Base-by-base conservation (phyloP, 139 green algal genomes). In the Picochlorum sp. region DNA sequence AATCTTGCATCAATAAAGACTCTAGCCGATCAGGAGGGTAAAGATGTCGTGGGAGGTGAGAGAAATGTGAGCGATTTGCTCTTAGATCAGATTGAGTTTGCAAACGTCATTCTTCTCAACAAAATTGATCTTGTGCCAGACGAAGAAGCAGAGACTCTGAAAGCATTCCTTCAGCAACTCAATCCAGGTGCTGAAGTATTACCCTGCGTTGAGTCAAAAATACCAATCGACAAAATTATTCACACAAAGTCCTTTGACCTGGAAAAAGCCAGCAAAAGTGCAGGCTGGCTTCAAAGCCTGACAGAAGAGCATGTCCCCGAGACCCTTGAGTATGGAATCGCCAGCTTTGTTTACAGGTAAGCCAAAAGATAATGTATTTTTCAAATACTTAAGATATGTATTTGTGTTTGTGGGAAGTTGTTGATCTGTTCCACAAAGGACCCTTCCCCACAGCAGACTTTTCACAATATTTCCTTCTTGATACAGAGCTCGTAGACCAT, bases 21-120 rank as follows among this genome's bases (percentile, higher is more conserved):
- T 2, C 44, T 85, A 7, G 33, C 49, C 8, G 56, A 78, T 6
- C 22, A 53, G 44, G 55, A 72, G 4, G 33, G 59, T 9, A 31
- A 20, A 20, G 51, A 70, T 25, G 62, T 55, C 7, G 69, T 70
- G 6, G 67, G 74, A 12, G 64, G 75, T 26, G 73, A 81, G 36
- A 65, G 84, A 24, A 83, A 71, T 45, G 63, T 87, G 37, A 69
- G 75, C 5, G 73, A 91, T 56, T 70, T 91, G 33, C 47, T 92
- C 37, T 51, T 89, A 51, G 77, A 88, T 35, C 78, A 87, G 75
- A 72, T 90, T 12, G 83, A 91, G 67, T 85, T 82, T 70, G 85
- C 85, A 14, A 73, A 94, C 58, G 79, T 94, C 16, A 75, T 94
- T 16, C 18, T 90, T 35, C 72, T 94, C 4, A 92, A 89, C 69